Percentiles rank a stretch among this genome's conserved stretches.
Evolutionary conservation across 2,329 filamentous ascomycete genomes (phyloP).

Genomic region (Aspergillus sp.): DNA sequence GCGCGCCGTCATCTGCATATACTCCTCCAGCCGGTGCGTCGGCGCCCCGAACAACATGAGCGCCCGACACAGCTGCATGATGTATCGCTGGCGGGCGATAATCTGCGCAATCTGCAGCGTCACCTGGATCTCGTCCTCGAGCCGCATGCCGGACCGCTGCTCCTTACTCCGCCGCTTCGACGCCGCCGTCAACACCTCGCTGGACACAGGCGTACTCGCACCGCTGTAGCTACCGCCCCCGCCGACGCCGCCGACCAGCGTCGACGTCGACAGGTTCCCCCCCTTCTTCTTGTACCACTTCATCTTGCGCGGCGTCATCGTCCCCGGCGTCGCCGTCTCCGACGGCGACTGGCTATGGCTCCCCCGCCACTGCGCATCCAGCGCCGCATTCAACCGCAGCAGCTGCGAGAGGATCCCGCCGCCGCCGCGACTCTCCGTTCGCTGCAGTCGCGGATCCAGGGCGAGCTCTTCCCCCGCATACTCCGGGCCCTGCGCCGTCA

Average conservation of each 20-base stretch:
- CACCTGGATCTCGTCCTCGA: constrained; percentile 55
- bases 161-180: constrained; percentile 25
- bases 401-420: constrained; percentile 32
- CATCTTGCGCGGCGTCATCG: constrained; percentile 16
- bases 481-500: not conserved
- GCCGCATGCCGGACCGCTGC: constrained; percentile 12
- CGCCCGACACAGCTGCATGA: constrained; percentile 79
- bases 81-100: constrained; percentile 75
- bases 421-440: constrained; percentile 10
- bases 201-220: constrained; percentile 29
- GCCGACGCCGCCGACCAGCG: constrained; percentile 19
- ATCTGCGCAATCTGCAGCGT: constrained; percentile 65
- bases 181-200: constrained; percentile 26
- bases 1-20: constrained; percentile 85
- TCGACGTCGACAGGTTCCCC: constrained; percentile 23
- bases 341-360: constrained; percentile 9
- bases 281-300: constrained; percentile 37
- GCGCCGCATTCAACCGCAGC: constrained; percentile 25
- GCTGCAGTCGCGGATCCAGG: not conserved
- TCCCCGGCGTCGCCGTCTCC: constrained; percentile 7
- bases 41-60: constrained; percentile 90
- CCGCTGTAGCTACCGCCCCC: constrained; percentile 21
- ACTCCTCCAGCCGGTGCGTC: constrained; percentile 85
- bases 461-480: not conserved
- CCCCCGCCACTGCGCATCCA: constrained; percentile 7